These are phyloP conservation scores for Collybia nuda DNA, from an alignment of 768 basidiomycete species.

Conservation along the genomic window DNA sequence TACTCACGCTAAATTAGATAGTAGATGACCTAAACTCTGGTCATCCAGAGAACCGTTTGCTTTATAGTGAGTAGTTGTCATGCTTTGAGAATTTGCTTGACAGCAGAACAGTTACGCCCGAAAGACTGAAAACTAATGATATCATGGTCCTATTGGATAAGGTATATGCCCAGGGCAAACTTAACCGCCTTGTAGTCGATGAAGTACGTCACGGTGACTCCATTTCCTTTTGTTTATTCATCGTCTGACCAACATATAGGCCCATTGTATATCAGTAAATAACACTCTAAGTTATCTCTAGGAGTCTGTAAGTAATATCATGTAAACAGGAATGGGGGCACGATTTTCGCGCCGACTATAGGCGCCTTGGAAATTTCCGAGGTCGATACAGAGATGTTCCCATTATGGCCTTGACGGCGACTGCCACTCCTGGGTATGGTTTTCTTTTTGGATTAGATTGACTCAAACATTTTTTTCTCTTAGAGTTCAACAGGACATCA, in stretches of 20 bases:
- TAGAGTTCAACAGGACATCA: slow-evolving; percentile 77
- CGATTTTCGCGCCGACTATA: slow-evolving; percentile 75
- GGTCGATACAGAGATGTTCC: slow-evolving; percentile 66
- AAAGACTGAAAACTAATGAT: slow-evolving; percentile 58
- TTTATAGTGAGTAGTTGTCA: slow-evolving; percentile 60
- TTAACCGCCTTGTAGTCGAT: slow-evolving; percentile 79
- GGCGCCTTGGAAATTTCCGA: slow-evolving; percentile 70
- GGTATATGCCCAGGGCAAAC: slow-evolving; percentile 51
- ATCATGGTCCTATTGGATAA: slow-evolving; percentile 50
- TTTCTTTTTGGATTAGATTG: neutral
- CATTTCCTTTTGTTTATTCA: neutral
- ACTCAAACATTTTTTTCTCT: slow-evolving; percentile 2
- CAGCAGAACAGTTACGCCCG: slow-evolving; percentile 63
- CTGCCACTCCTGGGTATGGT: slow-evolving; percentile 68
- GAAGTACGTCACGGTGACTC: slow-evolving; percentile 49
- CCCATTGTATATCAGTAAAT: slow-evolving; percentile 79
- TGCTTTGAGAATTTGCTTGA: too few relatives aligned
- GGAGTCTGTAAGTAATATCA: too few relatives aligned
- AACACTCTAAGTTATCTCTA: neutral
- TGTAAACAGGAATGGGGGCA: slow-evolving; percentile 81
- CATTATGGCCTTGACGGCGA: slow-evolving; percentile 87
- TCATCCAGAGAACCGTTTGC: slow-evolving; percentile 55
- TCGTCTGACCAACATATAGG: slow-evolving; percentile 35
- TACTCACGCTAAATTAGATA: slow-evolving; percentile 41
- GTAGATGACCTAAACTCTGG: slow-evolving; percentile 58